Base-by-base conservation (phyloP, 2,329 filamentous ascomycete genomes). In the Blastomyces percursus region DNA sequence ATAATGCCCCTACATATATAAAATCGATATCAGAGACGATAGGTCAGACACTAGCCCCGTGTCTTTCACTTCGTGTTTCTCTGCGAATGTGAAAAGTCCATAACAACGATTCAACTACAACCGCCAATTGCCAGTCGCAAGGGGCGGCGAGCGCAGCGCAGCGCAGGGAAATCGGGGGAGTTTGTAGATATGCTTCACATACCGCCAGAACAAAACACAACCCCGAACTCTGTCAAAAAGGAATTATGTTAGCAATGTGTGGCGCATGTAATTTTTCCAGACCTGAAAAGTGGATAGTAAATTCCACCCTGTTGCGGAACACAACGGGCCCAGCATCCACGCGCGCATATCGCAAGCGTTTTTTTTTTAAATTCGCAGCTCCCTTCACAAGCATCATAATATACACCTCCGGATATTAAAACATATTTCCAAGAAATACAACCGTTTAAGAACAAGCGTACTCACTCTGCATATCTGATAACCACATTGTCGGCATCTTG, bases 131-230 rank as follows among this genome's bases (percentile, higher is more conserved):
- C 19, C 32, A 56, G 24, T 12, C 11, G 16, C 19, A 12, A 19
- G 52, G 35, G 27, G 4, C 32, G 50, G 32, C 3, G 16, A 11
- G 9, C 27, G 27, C 27, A 30, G 27, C 2, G 27, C 27, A 30
- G 4, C 32, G 30, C 30, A 38, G 19, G 16, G 16, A 52, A 46
- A 9, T 1, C n/a, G n/a, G 19, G 50, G 50, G 27, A 5, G 19
- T 1, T 54, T 32, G n/a, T 54, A 38, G 30, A 56, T 30, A 21
- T 56, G 63, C 64, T 61, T 63, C 76, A 88, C 89, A 69, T 87
- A 96, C 92, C 93, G 72, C 91, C 93, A 73, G 91, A 94, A 83
- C 94, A 97, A 81, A 99, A 99, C 74, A 92, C 90, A 66, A 96
- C 92, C 70, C 94, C 94, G 72, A 97, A 89, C 78, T 99, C 94